Percentiles rank a stretch among this genome's conserved stretches.
Evolutionary conservation across 805 yeast genomes (phyloP).

Genomic region (Monosporozyma yasuniensis): DNA sequence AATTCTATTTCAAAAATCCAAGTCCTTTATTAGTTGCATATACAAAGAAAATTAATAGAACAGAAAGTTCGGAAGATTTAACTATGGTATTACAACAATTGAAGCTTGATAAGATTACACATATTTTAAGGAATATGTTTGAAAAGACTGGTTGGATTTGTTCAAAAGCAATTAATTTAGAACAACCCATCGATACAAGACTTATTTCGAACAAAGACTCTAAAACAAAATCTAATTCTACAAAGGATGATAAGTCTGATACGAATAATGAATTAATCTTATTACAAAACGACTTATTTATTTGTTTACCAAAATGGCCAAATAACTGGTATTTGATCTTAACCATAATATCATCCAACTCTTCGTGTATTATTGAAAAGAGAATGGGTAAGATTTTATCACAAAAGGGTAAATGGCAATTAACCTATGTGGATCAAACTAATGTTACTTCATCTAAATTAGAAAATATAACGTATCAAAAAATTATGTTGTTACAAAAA

Average conservation of each 20-base stretch:
- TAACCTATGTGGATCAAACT: conserved; percentile 23
- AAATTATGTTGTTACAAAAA: conserved; percentile 23
- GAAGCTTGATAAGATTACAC: conserved; percentile 26
- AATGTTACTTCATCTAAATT: conserved; percentile 20
- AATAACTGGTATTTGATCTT: conserved; percentile 30
- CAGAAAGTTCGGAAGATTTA: conserved; percentile 20
- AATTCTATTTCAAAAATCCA: conserved; percentile 27
- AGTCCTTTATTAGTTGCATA: conserved; percentile 24
- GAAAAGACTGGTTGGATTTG: conserved; percentile 31
- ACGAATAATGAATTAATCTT: conserved; percentile 4
- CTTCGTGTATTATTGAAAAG: conserved; percentile 27
- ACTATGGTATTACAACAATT: conserved; percentile 22
- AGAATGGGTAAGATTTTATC: conserved; percentile 29
- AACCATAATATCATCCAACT: conserved; percentile 26
- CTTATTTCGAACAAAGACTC: background rate
- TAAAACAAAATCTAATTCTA: background rate
- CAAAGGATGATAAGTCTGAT: background rate
- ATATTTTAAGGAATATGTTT: conserved; percentile 28
- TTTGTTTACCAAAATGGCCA: conserved; percentile 30
- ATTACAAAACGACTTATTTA: conserved; percentile 24
- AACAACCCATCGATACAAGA: conserved; percentile 10
- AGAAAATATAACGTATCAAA: conserved; percentile 29
- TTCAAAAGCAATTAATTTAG: conserved; percentile 20
- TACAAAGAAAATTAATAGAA: conserved; percentile 23
- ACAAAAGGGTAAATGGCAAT: conserved; percentile 26